phyloP scores from a whole-genome alignment of 2,329 filamentous ascomycete species.

The Cordyceps farinosa region DNA sequence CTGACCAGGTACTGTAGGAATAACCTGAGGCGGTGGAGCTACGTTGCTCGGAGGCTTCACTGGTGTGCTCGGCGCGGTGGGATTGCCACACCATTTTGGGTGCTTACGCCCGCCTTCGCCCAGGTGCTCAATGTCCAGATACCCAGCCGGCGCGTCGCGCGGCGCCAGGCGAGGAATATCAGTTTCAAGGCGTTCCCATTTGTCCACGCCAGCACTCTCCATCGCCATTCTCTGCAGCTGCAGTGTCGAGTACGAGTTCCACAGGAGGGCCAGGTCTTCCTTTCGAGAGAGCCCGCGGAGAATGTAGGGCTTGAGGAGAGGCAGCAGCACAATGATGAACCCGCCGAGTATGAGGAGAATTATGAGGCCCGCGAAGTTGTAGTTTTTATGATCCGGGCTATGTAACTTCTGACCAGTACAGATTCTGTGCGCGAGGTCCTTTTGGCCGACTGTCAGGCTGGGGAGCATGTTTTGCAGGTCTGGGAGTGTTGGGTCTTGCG shows the following conservation, averaged over 20 bases:
- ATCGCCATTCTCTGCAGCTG: neutral
- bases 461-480: slow-evolving; percentile 8
- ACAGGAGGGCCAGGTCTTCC: neutral
- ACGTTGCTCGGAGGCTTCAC: too few relatives aligned
- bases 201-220: neutral
- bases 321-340: neutral
- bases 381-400: neutral
- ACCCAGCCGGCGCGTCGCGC: neutral
- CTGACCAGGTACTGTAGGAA: too few relatives aligned
- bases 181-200: neutral
- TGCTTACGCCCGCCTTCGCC: neutral
- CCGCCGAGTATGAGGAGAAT: neutral
- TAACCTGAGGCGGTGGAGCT: too few relatives aligned
- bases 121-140: neutral
- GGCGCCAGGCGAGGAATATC: neutral
- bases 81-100: neutral
- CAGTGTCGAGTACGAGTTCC: slow-evolving; percentile 2
- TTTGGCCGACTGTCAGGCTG: neutral
- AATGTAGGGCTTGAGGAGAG: neutral
- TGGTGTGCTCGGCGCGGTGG: too few relatives aligned
- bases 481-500: slow-evolving; percentile 10
- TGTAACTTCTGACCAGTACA: neutral
- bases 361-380: neutral
- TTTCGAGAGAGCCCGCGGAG: neutral
- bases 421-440: neutral